phyloP scores from a whole-genome alignment of 106 monocot species.

The Ottelia alismoides region DNA sequence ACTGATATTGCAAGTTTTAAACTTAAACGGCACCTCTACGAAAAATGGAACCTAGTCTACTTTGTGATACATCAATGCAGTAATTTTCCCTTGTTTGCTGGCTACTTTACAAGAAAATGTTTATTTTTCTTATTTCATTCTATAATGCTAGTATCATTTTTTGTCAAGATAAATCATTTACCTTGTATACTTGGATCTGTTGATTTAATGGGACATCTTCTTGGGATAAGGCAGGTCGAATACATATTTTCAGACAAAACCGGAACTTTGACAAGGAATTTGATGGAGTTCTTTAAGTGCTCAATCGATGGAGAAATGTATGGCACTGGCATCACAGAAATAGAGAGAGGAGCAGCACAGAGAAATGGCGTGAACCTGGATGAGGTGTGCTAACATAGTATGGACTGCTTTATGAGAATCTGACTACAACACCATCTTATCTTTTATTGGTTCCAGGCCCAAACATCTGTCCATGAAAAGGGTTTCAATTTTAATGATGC shows the following conservation, averaged over 20 bases:
- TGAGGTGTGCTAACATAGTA: slow-evolving; percentile 14
- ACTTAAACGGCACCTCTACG: too few relatives aligned
- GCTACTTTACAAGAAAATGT: too few relatives aligned
- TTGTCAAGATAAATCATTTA: too few relatives aligned
- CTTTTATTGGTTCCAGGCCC: slow-evolving; percentile 21
- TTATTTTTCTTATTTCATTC: too few relatives aligned
- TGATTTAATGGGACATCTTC: background rate
- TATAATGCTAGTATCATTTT: too few relatives aligned
- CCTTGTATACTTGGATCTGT: background rate
- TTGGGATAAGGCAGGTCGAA: slow-evolving; percentile 51
- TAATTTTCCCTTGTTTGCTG: too few relatives aligned
- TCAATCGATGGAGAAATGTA: slow-evolving; percentile 91
- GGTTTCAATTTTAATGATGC: slow-evolving; percentile 99
- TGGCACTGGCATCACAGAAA: slow-evolving; percentile 92
- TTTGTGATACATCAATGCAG: too few relatives aligned
- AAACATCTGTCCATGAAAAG: slow-evolving; percentile 55
- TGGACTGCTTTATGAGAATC: background rate
- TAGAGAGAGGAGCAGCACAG: slow-evolving; percentile 67
- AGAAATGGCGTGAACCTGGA: slow-evolving; percentile 50
- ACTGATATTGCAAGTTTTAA: too few relatives aligned
- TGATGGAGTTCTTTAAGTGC: slow-evolving; percentile 99
- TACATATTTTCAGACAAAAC: slow-evolving; percentile 99
- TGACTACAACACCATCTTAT: background rate
- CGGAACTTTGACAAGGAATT: slow-evolving; percentile 96
- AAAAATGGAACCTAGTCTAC: too few relatives aligned